Conservation (phyloP, 805 yeast genomes). For the Ogataea henricii region DNA sequence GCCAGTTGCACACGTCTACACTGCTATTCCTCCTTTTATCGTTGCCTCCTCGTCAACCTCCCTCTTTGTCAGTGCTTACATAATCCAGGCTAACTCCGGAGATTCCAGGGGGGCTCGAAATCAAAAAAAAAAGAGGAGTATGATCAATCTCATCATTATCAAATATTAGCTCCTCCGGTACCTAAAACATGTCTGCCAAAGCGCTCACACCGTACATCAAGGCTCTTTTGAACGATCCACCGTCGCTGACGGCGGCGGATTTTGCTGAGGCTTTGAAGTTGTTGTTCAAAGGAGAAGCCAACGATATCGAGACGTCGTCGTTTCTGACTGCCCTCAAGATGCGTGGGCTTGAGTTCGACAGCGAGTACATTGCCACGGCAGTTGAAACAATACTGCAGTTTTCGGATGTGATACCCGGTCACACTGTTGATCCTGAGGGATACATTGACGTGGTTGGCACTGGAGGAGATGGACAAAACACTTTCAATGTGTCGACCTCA, state of each 20-base stretch:
- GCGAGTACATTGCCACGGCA: slow-evolving; percentile 84
- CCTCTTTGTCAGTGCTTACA: no score
- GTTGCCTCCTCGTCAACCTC: no score
- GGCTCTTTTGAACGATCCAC: slow-evolving; percentile 61
- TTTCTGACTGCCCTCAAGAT: slow-evolving; percentile 78
- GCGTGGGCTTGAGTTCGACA: slow-evolving; percentile 74
- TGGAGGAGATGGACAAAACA: slow-evolving; percentile 98
- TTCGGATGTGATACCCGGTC: slow-evolving; percentile 54
- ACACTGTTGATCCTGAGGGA: slow-evolving; percentile 47
- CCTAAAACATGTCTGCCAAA: slow-evolving; percentile 16
- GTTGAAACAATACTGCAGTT: slow-evolving; percentile 71
- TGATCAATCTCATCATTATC: no score
- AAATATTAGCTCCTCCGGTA: not conserved
- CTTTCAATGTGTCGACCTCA: slow-evolving; percentile 94
- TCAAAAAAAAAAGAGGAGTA: no score
- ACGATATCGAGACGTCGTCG: slow-evolving; percentile 72
- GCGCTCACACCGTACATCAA: slow-evolving; percentile 59
- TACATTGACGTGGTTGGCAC: slow-evolving; percentile 94
- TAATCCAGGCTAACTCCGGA: no score
- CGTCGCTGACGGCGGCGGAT: slow-evolving; percentile 63
- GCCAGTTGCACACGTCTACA: no score
- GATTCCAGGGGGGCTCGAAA: no score
- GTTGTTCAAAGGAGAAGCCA: slow-evolving; percentile 60
- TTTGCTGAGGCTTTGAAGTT: slow-evolving; percentile 61
- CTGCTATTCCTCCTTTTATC: no score